These are phyloP conservation scores for Acanthamoeba healyi DNA, from an alignment of 208 protist species.

Conservation along the genomic window DNA sequence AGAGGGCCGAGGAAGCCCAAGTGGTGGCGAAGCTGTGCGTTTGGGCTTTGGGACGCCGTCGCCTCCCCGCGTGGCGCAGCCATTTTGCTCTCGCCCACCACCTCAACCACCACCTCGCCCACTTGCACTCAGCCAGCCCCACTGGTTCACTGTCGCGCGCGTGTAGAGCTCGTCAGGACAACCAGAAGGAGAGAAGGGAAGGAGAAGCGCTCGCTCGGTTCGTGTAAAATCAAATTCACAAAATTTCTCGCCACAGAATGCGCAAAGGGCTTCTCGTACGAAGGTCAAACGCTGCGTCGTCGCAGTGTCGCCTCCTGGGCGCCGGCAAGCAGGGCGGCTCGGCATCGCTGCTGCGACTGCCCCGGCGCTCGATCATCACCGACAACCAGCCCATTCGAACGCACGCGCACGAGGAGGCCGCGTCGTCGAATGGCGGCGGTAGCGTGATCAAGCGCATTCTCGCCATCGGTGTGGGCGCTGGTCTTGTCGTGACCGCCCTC, in stretches of 20 bases:
- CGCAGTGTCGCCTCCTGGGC: not conserved
- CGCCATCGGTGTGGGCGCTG: constrained; percentile 17
- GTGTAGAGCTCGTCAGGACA: no score
- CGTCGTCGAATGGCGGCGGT: not conserved
- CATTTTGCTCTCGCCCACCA: not conserved
- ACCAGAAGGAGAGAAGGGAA: not conserved
- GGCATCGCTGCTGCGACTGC: not conserved
- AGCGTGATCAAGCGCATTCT: constrained; percentile 1
- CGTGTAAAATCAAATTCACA: not conserved
- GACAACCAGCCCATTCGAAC: constrained; percentile 30
- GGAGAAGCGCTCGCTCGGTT: no score
- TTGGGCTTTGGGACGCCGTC: not conserved
- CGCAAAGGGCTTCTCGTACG: not conserved
- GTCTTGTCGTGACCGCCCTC: constrained; percentile 24
- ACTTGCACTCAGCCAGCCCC: no score
- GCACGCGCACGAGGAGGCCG: not conserved
- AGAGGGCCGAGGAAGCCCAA: not conserved
- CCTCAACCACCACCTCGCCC: not conserved
- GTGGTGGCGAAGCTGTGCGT: not conserved
- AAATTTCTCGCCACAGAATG: not conserved
- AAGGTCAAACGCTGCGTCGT: not conserved
- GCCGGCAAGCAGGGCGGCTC: not conserved
- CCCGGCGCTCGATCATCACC: constrained; percentile 22
- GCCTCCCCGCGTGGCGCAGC: not conserved
- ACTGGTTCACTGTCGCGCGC: no score